Evolutionary conservation across 2,329 filamentous ascomycete species (phyloP), one percentile per base, ranked within the genome.

Genomic region (Botryotinia narcissicola): DNA sequence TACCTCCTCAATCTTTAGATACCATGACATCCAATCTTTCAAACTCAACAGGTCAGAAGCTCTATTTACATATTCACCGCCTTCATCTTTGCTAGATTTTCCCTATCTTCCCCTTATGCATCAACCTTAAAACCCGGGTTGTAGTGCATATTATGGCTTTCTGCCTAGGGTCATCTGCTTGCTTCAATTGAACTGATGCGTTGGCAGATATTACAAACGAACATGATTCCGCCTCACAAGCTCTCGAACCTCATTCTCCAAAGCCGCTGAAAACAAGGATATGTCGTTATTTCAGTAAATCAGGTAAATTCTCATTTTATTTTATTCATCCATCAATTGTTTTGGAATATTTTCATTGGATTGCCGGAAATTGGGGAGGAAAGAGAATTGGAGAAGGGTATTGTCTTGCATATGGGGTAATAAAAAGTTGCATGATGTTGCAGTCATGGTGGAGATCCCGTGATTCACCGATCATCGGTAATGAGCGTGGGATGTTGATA

Each of bases 261-360:
- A 75, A 74, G 72, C 73, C 74, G 72, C 68, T 62, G 60, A 77
- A 77, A 69, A 74, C 74, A 70, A 78, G 78, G 78, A 74, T 79
- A 73, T 81, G 79, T 76, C 76, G 78, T 69, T 80, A 79, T 75
- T 80, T 79, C 75, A 73, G 74, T 73, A 76, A 73, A 75, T 73
- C 75, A 77, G 78, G 79, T 80, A 80, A 76, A 35, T 22, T 20
- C 60, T 74, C 73, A 40, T 59, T 40, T 42, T 73, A 72, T 64
- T 75, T 63, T 64, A 54, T 71, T 70, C 22, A 5, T 1, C 29
- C 12, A 48, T 70, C 37, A 42, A 67, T 66, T 71, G 29, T 51
- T 72, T 20, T 46, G 40, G 59, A 80, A 78, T 79, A 77, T 81
- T 80, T 79, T 76, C 61, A 80, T 80, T 79, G 78, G 77, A 32